Evolutionary conservation across 1,139 yeast species (phyloP).

Genomic region (Debaryomyces subglobosus): DNA sequence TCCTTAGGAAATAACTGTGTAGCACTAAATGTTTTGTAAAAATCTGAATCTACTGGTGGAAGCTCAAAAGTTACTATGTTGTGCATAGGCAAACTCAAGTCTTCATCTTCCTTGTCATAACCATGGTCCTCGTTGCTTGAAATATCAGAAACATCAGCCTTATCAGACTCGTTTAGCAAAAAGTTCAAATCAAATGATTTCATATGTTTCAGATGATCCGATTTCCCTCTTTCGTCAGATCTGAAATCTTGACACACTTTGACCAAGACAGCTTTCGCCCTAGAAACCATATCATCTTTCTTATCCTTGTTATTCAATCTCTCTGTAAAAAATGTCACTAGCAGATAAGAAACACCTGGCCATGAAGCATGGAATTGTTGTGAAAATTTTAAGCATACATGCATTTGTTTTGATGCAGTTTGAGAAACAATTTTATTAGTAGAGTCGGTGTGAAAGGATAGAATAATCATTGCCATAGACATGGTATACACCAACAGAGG

Average conservation of each 20-base stretch:
- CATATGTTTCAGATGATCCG: constrained; percentile 5
- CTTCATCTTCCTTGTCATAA: constrained; percentile 14
- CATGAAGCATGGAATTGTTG: constrained; percentile 15
- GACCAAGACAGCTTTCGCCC: constrained; percentile 14
- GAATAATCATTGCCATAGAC: constrained; percentile 16
- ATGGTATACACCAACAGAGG: constrained; percentile 16
- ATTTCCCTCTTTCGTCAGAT: constrained; percentile 6
- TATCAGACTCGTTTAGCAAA: constrained; percentile 14
- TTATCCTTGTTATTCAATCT: constrained; percentile 3
- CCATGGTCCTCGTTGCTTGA: constrained; percentile 9
- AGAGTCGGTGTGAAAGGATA: constrained; percentile 19
- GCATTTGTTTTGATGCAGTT: constrained; percentile 16
- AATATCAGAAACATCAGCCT: neutral
- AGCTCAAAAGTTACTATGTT: constrained; percentile 15
- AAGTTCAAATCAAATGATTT: constrained; percentile 18
- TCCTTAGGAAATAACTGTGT: constrained; percentile 16
- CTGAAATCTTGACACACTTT: constrained; percentile 14
- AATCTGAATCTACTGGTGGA: constrained; percentile 13
- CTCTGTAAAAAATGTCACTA: constrained; percentile 15
- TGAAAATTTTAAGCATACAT: constrained; percentile 15
- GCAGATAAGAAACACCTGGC: constrained; percentile 18
- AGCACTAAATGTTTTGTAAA: constrained; percentile 14
- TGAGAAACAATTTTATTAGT: constrained; percentile 16
- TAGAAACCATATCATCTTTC: constrained; percentile 8
- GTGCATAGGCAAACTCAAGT: constrained; percentile 17